Evolutionary conservation across 2,329 filamentous ascomycete genomes (phyloP).

Genomic region (Fusarium gaditjirri): DNA sequence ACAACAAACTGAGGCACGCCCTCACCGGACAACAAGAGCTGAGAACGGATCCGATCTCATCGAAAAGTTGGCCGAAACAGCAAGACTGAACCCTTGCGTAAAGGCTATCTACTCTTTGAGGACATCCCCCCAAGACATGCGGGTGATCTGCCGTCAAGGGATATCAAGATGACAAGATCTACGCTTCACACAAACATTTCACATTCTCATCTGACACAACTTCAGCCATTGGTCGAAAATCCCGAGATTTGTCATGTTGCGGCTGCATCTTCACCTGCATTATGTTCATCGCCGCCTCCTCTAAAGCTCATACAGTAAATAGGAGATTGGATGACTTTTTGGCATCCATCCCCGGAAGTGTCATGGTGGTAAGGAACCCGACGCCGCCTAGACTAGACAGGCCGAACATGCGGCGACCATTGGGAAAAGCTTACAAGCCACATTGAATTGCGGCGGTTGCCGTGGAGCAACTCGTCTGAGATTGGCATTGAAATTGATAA

Average conservation of each 20-base stretch:
- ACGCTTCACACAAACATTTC: constrained; percentile 23
- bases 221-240: background rate
- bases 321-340: background rate
- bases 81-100: constrained; percentile 1
- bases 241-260: background rate
- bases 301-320: background rate
- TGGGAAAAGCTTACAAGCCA: background rate
- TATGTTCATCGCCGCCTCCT: background rate
- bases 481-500: background rate
- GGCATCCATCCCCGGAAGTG: background rate
- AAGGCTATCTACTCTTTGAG: constrained; percentile 1
- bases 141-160: constrained; percentile 21
- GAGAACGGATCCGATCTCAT: background rate
- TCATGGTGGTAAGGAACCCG: background rate
- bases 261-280: background rate
- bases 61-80: background rate
- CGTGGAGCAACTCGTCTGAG: constrained; percentile 1
- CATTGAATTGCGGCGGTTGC: background rate
- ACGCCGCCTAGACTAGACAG: background rate
- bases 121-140: constrained; percentile 22
- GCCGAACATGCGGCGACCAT: background rate
- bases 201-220: constrained; percentile 21
- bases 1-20: background rate
- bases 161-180: constrained; percentile 31
- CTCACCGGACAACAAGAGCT: constrained; percentile 1